These are phyloP conservation scores for Irpex sp. DNA, from an alignment of 1,284 basidiomycete genomes.

Conservation along the genomic window DNA sequence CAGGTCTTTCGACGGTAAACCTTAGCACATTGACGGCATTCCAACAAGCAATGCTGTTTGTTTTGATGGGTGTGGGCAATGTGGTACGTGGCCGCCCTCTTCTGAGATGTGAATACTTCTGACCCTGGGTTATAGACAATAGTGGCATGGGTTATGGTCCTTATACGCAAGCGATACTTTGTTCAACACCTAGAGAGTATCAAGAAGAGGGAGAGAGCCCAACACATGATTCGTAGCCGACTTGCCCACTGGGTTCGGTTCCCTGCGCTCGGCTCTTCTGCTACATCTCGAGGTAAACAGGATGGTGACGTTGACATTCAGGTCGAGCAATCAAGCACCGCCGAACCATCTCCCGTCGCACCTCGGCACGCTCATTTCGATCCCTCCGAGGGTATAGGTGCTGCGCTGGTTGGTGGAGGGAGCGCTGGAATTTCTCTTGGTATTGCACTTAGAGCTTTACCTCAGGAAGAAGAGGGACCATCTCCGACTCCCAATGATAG, in stretches of 20 bases:
- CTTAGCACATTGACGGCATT: constrained; percentile 50
- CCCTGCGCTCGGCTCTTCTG: background rate
- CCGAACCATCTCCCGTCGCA: background rate
- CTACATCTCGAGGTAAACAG: background rate
- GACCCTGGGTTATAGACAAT: constrained; percentile 27
- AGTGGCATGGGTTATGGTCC: constrained; percentile 54
- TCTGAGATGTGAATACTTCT: constrained; percentile 6
- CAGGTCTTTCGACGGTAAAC: constrained; percentile 49
- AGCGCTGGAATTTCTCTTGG: constrained; percentile 21
- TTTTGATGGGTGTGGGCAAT: constrained; percentile 41
- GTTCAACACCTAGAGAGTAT: constrained; percentile 29
- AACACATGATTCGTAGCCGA: constrained; percentile 14
- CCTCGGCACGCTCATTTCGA: background rate
- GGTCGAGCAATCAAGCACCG: background rate
- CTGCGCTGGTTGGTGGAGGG: constrained; percentile 22
- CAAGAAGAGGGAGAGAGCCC: constrained; percentile 15
- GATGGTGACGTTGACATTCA: constrained; percentile 1
- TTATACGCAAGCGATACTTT: constrained; percentile 48
- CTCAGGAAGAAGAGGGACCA: background rate
- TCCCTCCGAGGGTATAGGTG: constrained; percentile 20
- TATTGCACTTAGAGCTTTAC: constrained; percentile 15
- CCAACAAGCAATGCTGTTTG: constrained; percentile 56
- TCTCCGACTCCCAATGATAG: background rate
- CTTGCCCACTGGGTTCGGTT: constrained; percentile 5
- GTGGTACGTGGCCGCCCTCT: constrained; percentile 31